A percentile compares a stretch with the other conserved stretches of the same genome.
Evolutionary conservation across 345 rosid genomes (phyloP).

Genomic region (Theobroma cacao): DNA sequence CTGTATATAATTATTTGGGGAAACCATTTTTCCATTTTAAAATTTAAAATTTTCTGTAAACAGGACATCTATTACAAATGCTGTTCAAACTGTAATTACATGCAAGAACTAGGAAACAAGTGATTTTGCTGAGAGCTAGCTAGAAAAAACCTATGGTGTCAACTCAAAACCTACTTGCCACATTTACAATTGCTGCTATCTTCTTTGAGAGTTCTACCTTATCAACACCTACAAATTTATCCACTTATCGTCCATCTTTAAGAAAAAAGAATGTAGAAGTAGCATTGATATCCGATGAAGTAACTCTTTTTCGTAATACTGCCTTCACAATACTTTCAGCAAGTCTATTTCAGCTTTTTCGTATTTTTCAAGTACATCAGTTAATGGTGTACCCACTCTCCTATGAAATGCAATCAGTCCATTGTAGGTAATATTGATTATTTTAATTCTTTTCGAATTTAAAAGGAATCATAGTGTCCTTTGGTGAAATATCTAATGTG

Average conservation of each 20-base stretch:
- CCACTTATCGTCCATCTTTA: constrained; percentile 51
- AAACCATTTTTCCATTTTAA: neutral
- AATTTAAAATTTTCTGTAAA: neutral
- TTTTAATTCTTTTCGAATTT: too few species aligned
- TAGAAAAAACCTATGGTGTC: neutral
- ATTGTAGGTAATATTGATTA: too few species aligned
- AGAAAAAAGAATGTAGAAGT: constrained; percentile 65
- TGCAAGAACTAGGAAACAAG: neutral
- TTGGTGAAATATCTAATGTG: too few species aligned
- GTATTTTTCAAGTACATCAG: too few species aligned
- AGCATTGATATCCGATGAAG: constrained; percentile 59
- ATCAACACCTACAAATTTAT: constrained; percentile 67
- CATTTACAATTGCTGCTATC: constrained; percentile 36
- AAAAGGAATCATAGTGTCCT: too few species aligned
- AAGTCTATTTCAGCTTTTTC: too few species aligned
- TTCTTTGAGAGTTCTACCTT: constrained; percentile 57
- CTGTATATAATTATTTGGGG: neutral
- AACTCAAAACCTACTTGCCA: neutral
- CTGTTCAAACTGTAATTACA: neutral
- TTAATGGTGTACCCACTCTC: too few species aligned
- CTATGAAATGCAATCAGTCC: too few species aligned
- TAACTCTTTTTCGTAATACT: too few species aligned
- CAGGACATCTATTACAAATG: neutral
- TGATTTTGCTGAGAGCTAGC: neutral
- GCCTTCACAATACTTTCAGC: too few species aligned